Base-by-base conservation (phyloP, 2,329 filamentous ascomycete genomes). In the Simplicillium aogashimaense region DNA sequence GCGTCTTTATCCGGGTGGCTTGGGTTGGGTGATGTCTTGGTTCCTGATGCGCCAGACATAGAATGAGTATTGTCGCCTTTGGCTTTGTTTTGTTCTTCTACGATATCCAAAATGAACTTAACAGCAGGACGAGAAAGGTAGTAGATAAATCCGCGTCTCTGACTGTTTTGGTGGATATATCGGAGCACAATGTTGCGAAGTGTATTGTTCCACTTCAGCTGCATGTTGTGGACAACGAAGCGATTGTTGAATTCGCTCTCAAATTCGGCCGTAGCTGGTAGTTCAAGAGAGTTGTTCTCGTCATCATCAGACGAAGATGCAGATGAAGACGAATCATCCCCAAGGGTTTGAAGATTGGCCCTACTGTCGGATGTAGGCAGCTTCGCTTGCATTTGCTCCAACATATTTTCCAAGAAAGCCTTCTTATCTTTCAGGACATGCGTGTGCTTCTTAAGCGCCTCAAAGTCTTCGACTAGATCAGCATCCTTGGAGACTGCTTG, bases 121-220 rank as follows among this genome's bases (percentile, higher is more conserved):
- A 98, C 86, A 3, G 92, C 94, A 46, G 88, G 81, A 36, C 90
- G 79, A 10, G 94, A 97, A 65, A 97, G 83, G 62, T 98, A 98
- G 65, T 98, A 98, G 25, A 98, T 82, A 55, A 98, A 97, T 39
- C 92, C 94, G 50, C 92, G 81, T 38, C 92, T 78, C 62, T 98
- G 94, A 57, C 89, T 88, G 53, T 94, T 92, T 66, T 98, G 92
- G 56, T 98, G 92, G 47, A 92, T 94, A 59, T 98, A 98, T 17
- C 92, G 86, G 32, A 98, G 74, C 37, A 98, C 92, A 53, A 95
- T 95, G 55, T 98, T 97, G 43, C 92, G 80, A 30, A 98, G 65
- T 10, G 89, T 78, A 52, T 98, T 98, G 65, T 95, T 97, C 92
- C 92, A 98, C 61, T 98, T 98, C 42, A 98, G 68, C 54, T 98